Evolutionary conservation across 2,329 filamentous ascomycete genomes (phyloP).

Genomic region (Mycosphaerella sp.): DNA sequence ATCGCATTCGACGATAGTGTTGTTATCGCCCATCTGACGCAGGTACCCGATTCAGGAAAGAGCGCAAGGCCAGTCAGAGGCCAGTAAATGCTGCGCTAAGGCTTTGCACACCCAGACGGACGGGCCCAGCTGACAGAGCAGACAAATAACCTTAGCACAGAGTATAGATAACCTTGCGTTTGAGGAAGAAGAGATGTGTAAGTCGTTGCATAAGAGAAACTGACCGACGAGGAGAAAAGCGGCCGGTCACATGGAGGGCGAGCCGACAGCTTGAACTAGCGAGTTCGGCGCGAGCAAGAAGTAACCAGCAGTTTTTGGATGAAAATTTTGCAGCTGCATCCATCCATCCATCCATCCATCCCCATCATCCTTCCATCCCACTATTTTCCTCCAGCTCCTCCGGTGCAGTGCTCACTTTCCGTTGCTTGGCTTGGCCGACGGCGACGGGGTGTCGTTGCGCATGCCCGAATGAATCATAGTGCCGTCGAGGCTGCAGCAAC

Average conservation of each 20-base stretch:
- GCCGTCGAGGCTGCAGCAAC: neutral
- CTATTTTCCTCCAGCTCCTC: neutral
- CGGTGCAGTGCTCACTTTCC: too few species aligned
- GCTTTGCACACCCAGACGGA: constrained; percentile 24
- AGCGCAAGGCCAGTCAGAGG: constrained; percentile 29
- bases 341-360: neutral
- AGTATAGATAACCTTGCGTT: constrained; percentile 37
- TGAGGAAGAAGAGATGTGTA: constrained; percentile 23
- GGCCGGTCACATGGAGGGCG: constrained; percentile 10
- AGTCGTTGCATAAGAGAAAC: constrained; percentile 29
- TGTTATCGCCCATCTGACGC: constrained; percentile 49
- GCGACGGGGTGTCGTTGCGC: neutral
- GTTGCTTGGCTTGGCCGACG: too few species aligned
- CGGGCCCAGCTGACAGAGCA: constrained; percentile 19
- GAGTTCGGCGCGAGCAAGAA: constrained; percentile 10
- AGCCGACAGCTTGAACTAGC: constrained; percentile 9
- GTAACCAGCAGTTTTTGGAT: neutral
- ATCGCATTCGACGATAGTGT: constrained; percentile 33
- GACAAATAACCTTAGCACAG: constrained; percentile 27
- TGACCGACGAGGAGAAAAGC: constrained; percentile 19
- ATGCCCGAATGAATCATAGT: neutral
- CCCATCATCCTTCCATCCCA: neutral
- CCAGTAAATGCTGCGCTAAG: constrained; percentile 30
- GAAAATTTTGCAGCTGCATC: neutral
- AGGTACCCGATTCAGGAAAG: constrained; percentile 37